phyloP scores from a whole-genome alignment of 192 early-diverging fungal genomes.

The Gaertneriomyces semiglobifer region DNA sequence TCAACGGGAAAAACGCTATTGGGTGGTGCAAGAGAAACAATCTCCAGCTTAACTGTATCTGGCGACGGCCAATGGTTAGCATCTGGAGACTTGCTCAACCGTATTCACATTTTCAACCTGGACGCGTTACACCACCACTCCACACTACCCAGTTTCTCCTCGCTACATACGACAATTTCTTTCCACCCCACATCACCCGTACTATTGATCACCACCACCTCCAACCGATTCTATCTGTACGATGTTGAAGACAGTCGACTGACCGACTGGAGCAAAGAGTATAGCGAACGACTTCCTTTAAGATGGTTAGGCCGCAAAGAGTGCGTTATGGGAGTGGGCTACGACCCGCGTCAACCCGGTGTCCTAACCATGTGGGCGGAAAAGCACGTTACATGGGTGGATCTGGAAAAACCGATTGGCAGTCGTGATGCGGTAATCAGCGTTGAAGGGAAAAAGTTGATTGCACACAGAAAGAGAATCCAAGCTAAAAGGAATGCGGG shows the following conservation, averaged over 20 bases:
- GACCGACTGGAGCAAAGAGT: slow-evolving; percentile 78
- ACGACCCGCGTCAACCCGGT: slow-evolving; percentile 60
- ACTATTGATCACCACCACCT: slow-evolving; percentile 57
- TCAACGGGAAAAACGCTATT: slow-evolving; percentile 13
- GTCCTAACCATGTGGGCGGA: slow-evolving; percentile 68
- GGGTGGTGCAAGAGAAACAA: slow-evolving; percentile 27
- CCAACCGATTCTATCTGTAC: slow-evolving; percentile 76
- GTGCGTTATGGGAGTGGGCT: slow-evolving; percentile 69
- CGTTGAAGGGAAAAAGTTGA: slow-evolving; percentile 9
- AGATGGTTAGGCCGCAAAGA: slow-evolving; percentile 63
- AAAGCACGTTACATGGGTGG: slow-evolving; percentile 69
- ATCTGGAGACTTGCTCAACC: slow-evolving; percentile 69
- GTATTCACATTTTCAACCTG: slow-evolving; percentile 72
- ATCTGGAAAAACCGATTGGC: slow-evolving; percentile 62
- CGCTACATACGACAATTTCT: slow-evolving; percentile 62
- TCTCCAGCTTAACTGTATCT: slow-evolving; percentile 71
- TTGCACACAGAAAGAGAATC: background rate
- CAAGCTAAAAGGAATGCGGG: background rate
- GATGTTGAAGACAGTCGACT: slow-evolving; percentile 62
- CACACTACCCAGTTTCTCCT: slow-evolving; percentile 57
- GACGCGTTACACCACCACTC: slow-evolving; percentile 64
- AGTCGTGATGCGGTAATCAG: slow-evolving; percentile 48
- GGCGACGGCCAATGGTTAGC: slow-evolving; percentile 77
- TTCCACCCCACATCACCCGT: slow-evolving; percentile 61
- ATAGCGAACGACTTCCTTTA: slow-evolving; percentile 65